A percentile compares a stretch with the other conserved stretches of the same genome.
Conservation (phyloP, 352 stramenopile genomes). For the Plasmopara muralis region DNA sequence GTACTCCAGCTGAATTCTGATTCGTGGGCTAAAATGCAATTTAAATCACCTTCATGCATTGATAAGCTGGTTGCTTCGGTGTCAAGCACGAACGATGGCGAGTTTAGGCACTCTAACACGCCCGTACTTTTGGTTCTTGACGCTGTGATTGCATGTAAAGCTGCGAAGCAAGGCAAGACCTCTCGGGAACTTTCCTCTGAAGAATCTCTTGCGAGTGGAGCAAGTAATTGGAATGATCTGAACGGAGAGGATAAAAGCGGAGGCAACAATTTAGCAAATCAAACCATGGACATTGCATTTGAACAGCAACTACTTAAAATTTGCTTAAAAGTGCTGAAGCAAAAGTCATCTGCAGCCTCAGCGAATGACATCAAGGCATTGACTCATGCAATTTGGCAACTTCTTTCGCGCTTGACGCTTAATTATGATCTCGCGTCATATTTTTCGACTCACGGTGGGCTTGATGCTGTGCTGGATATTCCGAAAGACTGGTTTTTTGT, state of each 20-base stretch:
- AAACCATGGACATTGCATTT: constrained; percentile 15
- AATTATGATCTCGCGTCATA: constrained; percentile 66
- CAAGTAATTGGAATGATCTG: constrained; percentile 10
- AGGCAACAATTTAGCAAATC: not conserved
- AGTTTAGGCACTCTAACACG: constrained; percentile 35
- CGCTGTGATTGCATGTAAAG: constrained; percentile 32
- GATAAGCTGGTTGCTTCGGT: constrained; percentile 43
- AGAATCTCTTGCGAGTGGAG: constrained; percentile 6
- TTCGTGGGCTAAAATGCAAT: constrained; percentile 31
- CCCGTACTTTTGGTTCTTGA: constrained; percentile 64
- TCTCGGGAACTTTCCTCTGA: constrained; percentile 9
- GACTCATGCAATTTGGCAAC: constrained; percentile 68
- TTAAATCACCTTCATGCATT: constrained; percentile 41
- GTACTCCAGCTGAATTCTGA: constrained; percentile 54
- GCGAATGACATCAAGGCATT: constrained; percentile 19
- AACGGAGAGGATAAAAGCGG: constrained; percentile 5
- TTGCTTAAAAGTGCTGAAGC: constrained; percentile 31
- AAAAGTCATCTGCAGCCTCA: constrained; percentile 8
- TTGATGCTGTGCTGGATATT: constrained; percentile 59
- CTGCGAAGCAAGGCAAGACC: constrained; percentile 13
- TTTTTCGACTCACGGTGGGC: constrained; percentile 42
- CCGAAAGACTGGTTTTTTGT: constrained; percentile 37
- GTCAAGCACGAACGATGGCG: constrained; percentile 5
- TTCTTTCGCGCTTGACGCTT: constrained; percentile 58
- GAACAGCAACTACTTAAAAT: constrained; percentile 32